Conservation (phyloP, 2,329 filamentous ascomycete genomes). For the Aplosporella prunicola region DNA sequence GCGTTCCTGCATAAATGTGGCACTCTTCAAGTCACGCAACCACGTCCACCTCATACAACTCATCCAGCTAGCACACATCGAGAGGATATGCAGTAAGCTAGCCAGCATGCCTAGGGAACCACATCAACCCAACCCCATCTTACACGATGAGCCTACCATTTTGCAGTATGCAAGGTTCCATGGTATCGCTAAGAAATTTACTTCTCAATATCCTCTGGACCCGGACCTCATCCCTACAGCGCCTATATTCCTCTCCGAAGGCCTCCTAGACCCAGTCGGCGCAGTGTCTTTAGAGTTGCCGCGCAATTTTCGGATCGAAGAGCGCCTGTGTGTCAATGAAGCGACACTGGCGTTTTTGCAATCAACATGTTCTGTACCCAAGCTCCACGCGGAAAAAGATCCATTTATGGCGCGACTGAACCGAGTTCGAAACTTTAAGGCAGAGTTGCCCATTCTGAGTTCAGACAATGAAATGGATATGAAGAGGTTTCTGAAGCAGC, state of each 20-base stretch:
- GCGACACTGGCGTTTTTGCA: constrained; percentile 22
- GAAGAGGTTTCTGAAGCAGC: constrained; percentile 24
- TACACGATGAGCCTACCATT: constrained; percentile 24
- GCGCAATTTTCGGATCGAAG: constrained; percentile 16
- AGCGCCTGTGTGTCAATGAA: constrained; percentile 22
- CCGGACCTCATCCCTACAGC: constrained; percentile 8
- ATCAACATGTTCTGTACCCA: constrained; percentile 12
- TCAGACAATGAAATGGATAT: constrained; percentile 39
- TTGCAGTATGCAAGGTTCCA: constrained; percentile 41
- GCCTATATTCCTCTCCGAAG: constrained; percentile 10
- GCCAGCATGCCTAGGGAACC: not conserved
- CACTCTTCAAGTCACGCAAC: not conserved
- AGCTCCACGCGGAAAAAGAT: not conserved
- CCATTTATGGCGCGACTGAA: constrained; percentile 1
- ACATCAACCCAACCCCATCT: not conserved
- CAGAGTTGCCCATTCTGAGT: constrained; percentile 39
- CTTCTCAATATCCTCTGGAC: constrained; percentile 18
- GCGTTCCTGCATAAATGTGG: no score
- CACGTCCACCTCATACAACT: not conserved
- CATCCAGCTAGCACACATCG: no score
- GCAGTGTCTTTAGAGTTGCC: constrained; percentile 9
- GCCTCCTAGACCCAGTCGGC: constrained; percentile 17
- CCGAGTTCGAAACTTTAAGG: constrained; percentile 25
- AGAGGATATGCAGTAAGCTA: not conserved
- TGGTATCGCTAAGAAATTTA: constrained; percentile 32